A percentile compares a stretch with the other conserved stretches of the same genome.
These are phyloP conservation scores for Aegle marmelos DNA, from an alignment of 345 rosid species.

Conservation along the genomic window DNA sequence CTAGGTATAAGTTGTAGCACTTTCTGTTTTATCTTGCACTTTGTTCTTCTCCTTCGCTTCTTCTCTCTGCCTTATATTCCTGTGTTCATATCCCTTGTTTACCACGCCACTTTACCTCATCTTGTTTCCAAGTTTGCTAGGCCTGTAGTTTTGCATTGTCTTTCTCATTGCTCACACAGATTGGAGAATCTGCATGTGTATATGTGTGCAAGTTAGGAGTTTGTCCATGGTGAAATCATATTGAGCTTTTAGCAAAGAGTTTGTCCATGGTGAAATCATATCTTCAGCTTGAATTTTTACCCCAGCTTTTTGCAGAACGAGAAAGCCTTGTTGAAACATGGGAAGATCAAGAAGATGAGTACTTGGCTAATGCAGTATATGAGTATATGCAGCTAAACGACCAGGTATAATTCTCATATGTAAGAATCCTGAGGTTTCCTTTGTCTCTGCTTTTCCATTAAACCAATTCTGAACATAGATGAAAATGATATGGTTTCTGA, in stretches of 20 bases:
- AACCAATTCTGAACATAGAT: neutral
- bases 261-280: conserved; percentile 6
- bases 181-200: neutral
- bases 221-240: conserved; percentile 6
- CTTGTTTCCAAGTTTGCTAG: neutral
- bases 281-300: conserved; percentile 24
- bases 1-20: neutral
- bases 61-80: neutral
- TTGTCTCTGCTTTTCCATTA: neutral
- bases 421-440: neutral
- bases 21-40: neutral
- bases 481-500: conserved; percentile 10
- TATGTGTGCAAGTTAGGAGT: neutral
- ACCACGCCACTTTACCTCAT: neutral
- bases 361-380: conserved; percentile 69
- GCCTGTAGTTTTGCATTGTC: neutral
- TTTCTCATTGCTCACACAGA: neutral
- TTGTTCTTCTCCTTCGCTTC: neutral
- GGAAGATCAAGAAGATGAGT: conserved; percentile 89
- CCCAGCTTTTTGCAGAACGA: conserved; percentile 36
- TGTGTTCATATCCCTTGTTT: neutral
- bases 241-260: no score
- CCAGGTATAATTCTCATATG: conserved; percentile 34
- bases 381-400: conserved; percentile 73
- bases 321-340: conserved; percentile 42